phyloP scores from a whole-genome alignment of 495 filamentous ascomycete genomes.

The Hamigera avellanea region DNA sequence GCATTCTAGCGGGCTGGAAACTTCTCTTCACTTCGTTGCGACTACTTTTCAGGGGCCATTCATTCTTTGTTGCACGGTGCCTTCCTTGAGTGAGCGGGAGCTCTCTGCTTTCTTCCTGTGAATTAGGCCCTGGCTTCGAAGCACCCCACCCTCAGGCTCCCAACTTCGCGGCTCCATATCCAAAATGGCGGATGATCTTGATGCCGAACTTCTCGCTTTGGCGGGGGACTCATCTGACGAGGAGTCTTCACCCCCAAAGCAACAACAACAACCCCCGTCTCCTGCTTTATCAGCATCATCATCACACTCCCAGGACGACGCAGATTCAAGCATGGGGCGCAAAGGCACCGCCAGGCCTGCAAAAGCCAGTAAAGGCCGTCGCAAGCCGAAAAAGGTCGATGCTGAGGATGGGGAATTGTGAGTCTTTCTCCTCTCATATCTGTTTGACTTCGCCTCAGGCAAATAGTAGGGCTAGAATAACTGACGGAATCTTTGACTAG shows the following conservation, averaged over 20 bases:
- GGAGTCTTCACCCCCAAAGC: constrained; percentile 31
- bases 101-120: too few relatives aligned
- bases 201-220: constrained; percentile 79
- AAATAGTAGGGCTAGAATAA: constrained; percentile 5
- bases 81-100: too few relatives aligned
- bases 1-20: constrained; percentile 1
- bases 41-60: neutral
- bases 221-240: constrained; percentile 57
- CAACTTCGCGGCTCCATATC: too few relatives aligned
- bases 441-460: neutral
- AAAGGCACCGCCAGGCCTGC: constrained; percentile 35
- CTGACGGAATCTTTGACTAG: constrained; percentile 23
- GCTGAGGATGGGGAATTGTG: constrained; percentile 78
- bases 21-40: neutral
- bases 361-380: constrained; percentile 34
- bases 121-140: too few relatives aligned
- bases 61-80: neutral
- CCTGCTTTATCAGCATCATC: constrained; percentile 23
- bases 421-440: constrained; percentile 26
- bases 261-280: constrained; percentile 21
- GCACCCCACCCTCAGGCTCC: too few relatives aligned
- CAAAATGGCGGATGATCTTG: constrained; percentile 57
- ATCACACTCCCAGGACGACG: constrained; percentile 20
- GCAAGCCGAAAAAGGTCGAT: constrained; percentile 41
- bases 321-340: constrained; percentile 24